Conservation (phyloP, 2,329 filamentous ascomycete species). For the Colletotrichum tropicale region DNA sequence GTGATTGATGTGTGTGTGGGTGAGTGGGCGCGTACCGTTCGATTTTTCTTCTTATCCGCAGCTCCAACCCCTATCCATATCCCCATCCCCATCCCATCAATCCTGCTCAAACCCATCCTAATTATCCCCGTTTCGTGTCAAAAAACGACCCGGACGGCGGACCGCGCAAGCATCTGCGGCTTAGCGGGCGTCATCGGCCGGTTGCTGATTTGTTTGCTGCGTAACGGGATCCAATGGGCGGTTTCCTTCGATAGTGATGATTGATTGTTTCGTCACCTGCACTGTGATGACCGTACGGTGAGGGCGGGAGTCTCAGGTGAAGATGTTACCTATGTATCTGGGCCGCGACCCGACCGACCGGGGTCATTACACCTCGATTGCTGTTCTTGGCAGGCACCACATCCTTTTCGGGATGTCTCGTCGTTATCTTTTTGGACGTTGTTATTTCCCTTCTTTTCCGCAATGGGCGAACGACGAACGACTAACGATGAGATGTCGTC, state of each 20-base stretch:
- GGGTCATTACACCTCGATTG: neutral
- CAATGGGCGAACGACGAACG: neutral
- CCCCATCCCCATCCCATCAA: neutral
- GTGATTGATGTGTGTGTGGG: neutral
- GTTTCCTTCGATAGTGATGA: neutral
- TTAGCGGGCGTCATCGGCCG: neutral
- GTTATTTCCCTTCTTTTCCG: neutral
- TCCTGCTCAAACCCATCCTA: neutral
- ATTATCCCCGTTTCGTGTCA: neutral
- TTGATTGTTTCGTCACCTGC: neutral
- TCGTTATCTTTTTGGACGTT: neutral
- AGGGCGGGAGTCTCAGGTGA: constrained; percentile 2
- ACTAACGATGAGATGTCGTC: neutral
- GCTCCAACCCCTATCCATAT: neutral
- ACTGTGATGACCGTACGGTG: neutral
- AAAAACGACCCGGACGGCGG: neutral
- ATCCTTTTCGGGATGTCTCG: neutral
- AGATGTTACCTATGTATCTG: neutral
- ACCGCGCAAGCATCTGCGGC: constrained; percentile 5
- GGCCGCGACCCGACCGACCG: neutral
- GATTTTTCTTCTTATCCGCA: neutral
- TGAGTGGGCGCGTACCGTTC: neutral
- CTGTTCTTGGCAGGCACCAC: neutral
- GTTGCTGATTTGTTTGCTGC: neutral
- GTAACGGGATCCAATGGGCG: neutral